phyloP scores from a whole-genome alignment of 495 filamentous ascomycete genomes.

The Neurospora sp. region DNA sequence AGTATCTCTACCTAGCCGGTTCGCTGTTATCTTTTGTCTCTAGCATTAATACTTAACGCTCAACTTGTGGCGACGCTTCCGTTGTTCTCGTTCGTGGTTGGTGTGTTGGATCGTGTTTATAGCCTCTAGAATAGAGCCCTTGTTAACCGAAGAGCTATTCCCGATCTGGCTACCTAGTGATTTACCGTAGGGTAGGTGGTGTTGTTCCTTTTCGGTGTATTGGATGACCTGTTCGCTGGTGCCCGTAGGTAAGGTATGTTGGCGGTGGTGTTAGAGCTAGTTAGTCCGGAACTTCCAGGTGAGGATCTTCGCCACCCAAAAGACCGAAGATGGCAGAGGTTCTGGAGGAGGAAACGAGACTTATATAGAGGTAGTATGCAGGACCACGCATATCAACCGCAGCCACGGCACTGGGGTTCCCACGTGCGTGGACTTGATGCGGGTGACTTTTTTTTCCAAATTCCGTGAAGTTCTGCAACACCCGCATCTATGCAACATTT shows the following conservation, averaged over 20 bases:
- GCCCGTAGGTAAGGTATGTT: neutral
- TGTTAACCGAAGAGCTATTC: too few species aligned
- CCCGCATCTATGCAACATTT: neutral
- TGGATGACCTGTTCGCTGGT: too few species aligned
- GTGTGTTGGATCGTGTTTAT: too few species aligned
- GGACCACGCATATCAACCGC: neutral
- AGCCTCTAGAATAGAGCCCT: too few species aligned
- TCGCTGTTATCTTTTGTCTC: too few species aligned
- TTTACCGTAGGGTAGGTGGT: too few species aligned
- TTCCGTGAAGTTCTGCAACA: neutral
- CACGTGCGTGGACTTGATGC: neutral
- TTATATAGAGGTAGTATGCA: neutral
- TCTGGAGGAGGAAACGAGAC: neutral
- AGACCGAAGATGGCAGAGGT: neutral
- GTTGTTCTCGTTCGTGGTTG: too few species aligned
- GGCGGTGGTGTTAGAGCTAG: neutral
- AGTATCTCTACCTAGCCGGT: too few species aligned
- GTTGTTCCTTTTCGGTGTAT: too few species aligned
- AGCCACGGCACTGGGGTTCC: neutral
- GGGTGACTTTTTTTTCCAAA: neutral
- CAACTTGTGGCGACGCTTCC: too few species aligned
- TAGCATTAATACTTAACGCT: too few species aligned
- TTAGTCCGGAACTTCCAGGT: neutral
- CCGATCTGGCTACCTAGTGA: too few species aligned
- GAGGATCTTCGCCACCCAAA: neutral